phyloP scores from a whole-genome alignment of 2,329 filamentous ascomycete genomes.

The Incumbomyces delicatus region DNA sequence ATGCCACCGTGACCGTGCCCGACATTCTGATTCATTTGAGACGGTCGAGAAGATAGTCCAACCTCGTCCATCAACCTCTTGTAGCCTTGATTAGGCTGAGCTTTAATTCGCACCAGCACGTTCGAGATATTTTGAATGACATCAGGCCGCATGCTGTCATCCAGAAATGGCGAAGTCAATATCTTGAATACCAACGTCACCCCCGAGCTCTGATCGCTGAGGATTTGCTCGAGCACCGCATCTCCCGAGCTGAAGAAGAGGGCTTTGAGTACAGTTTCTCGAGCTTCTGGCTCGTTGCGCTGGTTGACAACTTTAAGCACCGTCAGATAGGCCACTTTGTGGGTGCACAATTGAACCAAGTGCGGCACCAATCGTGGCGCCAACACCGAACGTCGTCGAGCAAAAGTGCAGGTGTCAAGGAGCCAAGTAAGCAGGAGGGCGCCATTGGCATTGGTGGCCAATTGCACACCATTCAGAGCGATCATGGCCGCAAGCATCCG shows the following conservation, averaged over 20 bases:
- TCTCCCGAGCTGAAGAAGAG: slow-evolving; percentile 88
- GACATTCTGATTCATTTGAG: slow-evolving; percentile 29
- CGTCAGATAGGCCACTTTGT: slow-evolving; percentile 95
- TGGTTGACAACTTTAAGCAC: slow-evolving; percentile 98
- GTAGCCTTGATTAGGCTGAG: slow-evolving; percentile 88
- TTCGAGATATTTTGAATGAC: slow-evolving; percentile 87
- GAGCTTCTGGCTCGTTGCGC: slow-evolving; percentile 82
- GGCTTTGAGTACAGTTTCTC: slow-evolving; percentile 79
- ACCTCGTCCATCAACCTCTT: slow-evolving; percentile 99
- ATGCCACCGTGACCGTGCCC: slow-evolving; percentile 28
- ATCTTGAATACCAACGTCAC: slow-evolving; percentile 98
- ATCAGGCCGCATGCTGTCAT: slow-evolving; percentile 77
- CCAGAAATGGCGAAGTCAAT: slow-evolving; percentile 91
- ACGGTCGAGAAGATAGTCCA: slow-evolving; percentile 56
- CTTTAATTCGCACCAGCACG: slow-evolving; percentile 81
- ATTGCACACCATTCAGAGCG: slow-evolving; percentile 89
- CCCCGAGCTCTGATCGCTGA: slow-evolving; percentile 83
- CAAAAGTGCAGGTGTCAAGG: slow-evolving; percentile 94
- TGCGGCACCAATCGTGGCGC: slow-evolving; percentile 87
- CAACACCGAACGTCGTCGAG: slow-evolving; percentile 78
- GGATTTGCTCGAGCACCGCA: slow-evolving; percentile 76
- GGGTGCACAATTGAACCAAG: slow-evolving; percentile 88
- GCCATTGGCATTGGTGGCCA: slow-evolving; percentile 93
- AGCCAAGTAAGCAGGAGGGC: slow-evolving; percentile 94
- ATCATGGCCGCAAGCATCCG: slow-evolving; percentile 88